Conservation (phyloP, 139 green algal species). For the Marvania coccoides region DNA sequence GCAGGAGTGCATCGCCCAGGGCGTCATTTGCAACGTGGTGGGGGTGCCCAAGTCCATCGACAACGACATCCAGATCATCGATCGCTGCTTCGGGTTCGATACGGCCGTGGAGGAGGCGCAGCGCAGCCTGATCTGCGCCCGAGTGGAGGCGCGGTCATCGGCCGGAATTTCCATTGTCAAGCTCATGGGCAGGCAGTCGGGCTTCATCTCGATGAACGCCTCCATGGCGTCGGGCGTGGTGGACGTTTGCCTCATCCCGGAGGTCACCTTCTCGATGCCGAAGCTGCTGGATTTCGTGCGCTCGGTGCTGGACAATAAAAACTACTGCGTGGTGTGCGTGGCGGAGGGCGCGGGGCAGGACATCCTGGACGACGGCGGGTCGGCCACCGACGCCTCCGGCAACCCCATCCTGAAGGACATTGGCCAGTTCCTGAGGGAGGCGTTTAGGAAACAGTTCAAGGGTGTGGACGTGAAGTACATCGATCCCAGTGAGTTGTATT, state of each 20-base stretch:
- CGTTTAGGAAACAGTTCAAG: slow-evolving; percentile 69
- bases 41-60: slow-evolving; percentile 98
- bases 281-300: slow-evolving; percentile 60
- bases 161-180: slow-evolving; percentile 95
- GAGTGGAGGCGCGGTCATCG: slow-evolving; percentile 79
- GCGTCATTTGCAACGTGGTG: slow-evolving; percentile 71
- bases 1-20: slow-evolving; percentile 61
- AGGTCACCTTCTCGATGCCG: slow-evolving; percentile 78
- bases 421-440: slow-evolving; percentile 62
- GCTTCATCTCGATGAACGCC: slow-evolving; percentile 96
- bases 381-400: slow-evolving; percentile 71
- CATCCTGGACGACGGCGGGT: slow-evolving; percentile 19
- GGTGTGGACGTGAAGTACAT: slow-evolving; percentile 90
- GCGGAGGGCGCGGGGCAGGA: slow-evolving; percentile 89
- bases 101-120: slow-evolving; percentile 97
- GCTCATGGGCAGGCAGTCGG: slow-evolving; percentile 93
- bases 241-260: slow-evolving; percentile 95
- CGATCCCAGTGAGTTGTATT: slow-evolving; percentile 53
- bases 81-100: slow-evolving; percentile 77
- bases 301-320: slow-evolving; percentile 62
- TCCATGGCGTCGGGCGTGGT: slow-evolving; percentile 82
- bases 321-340: slow-evolving; percentile 77
- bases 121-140: slow-evolving; percentile 82
- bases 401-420: slow-evolving; percentile 83
- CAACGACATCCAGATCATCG: slow-evolving; percentile 94